A percentile compares a stretch with the other conserved stretches of the same genome.
Conservation (phyloP, 148 eudicot species). For the Rheum nobile region DNA sequence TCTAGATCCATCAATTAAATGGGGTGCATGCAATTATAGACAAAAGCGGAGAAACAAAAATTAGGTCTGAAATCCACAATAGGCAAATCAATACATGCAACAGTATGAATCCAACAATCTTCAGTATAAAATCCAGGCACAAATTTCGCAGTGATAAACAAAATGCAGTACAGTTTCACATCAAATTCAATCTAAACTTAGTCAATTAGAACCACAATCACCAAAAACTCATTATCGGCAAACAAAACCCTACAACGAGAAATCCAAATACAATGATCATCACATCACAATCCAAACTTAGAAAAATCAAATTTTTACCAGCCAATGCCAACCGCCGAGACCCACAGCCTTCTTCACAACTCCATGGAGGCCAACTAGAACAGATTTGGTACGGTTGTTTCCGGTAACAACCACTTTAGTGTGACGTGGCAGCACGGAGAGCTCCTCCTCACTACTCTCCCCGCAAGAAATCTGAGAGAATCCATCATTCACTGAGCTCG, state of each 20-base stretch:
- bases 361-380: slow-evolving; percentile 65
- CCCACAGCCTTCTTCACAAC: slow-evolving; percentile 78
- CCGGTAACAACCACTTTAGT: slow-evolving; percentile 74
- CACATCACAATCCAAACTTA: background rate
- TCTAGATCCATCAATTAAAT: background rate
- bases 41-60: background rate
- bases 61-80: background rate
- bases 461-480: slow-evolving; percentile 14
- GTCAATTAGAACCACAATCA: background rate
- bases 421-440: slow-evolving; percentile 56
- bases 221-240: background rate
- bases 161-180: background rate
- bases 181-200: background rate
- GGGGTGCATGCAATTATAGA: slow-evolving; percentile 1
- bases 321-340: slow-evolving; percentile 89
- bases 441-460: slow-evolving; percentile 64
- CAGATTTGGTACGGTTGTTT: slow-evolving; percentile 65
- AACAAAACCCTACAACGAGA: background rate
- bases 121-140: background rate
- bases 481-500: slow-evolving; percentile 21
- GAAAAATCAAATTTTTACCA: slow-evolving; percentile 27
- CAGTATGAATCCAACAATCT: background rate
- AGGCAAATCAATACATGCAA: background rate
- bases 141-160: background rate
- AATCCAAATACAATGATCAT: background rate